These are phyloP conservation scores for Podaxis mareebaensis DNA, from an alignment of 768 basidiomycete genomes.

Conservation along the genomic window DNA sequence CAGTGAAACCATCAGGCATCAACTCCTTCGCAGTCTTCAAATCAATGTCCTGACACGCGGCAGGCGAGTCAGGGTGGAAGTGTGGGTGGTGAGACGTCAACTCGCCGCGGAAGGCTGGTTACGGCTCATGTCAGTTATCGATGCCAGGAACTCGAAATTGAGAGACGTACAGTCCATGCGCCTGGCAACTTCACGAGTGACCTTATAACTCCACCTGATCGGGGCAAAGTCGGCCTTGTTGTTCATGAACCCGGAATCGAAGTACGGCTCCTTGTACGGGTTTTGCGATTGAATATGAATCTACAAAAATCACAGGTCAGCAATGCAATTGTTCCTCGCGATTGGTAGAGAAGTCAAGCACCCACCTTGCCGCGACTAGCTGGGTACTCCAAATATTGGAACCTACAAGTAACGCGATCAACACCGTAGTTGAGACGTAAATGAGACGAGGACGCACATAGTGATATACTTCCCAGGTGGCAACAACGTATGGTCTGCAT, in stretches of 20 bases:
- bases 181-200: conserved; percentile 69
- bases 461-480: conserved; percentile 74
- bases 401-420: conserved; percentile 29
- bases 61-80: conserved; percentile 70
- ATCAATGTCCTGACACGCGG: conserved; percentile 62
- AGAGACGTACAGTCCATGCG: conserved; percentile 62
- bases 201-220: conserved; percentile 78
- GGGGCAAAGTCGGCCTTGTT: conserved; percentile 77
- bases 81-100: conserved; percentile 72
- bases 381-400: conserved; percentile 78
- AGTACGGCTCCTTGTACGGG: conserved; percentile 64
- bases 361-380: conserved; percentile 70
- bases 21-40: conserved; percentile 66
- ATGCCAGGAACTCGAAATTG: not conserved
- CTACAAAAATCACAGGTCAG: conserved; percentile 24
- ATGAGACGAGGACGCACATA: conserved; percentile 40
- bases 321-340: not conserved
- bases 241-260: conserved; percentile 81
- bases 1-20: conserved; percentile 59
- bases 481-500: conserved; percentile 69
- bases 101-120: conserved; percentile 66
- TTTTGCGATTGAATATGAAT: conserved; percentile 62
- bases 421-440: not conserved
- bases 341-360: not conserved
- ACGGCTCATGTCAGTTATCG: not conserved